phyloP scores from a whole-genome alignment of 306 rosid genomes.

The Glycine latifolia region DNA sequence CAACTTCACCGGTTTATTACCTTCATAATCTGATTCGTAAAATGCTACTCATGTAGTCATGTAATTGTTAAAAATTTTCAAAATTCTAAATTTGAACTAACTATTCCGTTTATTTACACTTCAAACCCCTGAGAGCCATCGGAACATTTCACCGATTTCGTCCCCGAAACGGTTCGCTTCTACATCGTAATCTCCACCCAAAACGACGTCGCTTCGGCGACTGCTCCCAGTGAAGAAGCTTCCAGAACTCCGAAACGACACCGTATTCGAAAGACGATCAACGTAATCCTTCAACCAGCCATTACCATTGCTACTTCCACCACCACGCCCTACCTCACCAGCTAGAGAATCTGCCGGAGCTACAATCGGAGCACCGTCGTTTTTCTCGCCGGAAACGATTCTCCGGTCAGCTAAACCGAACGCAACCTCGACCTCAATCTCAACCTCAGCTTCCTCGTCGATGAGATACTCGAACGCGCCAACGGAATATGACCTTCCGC shows the following conservation, averaged over 20 bases:
- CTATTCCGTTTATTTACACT: constrained; percentile 45
- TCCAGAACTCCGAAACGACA: constrained; percentile 79
- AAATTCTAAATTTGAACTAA: constrained; percentile 9
- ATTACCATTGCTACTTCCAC: background rate
- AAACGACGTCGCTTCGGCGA: constrained; percentile 63
- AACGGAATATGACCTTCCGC: constrained; percentile 66
- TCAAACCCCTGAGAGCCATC: constrained; percentile 86
- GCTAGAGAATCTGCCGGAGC: constrained; percentile 41
- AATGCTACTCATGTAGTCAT: background rate
- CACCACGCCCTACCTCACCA: constrained; percentile 56
- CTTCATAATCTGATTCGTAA: background rate
- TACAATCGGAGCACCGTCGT: constrained; percentile 43
- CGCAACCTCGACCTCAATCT: constrained; percentile 55
- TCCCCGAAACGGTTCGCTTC: constrained; percentile 68
- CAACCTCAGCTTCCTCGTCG: constrained; percentile 65
- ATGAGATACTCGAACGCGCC: constrained; percentile 81
- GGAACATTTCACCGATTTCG: constrained; percentile 78
- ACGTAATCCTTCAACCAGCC: constrained; percentile 83
- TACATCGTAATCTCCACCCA: constrained; percentile 56
- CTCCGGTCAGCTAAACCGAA: constrained; percentile 50
- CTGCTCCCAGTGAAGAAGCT: constrained; percentile 81
- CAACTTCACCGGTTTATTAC: background rate
- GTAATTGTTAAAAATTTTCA: background rate
- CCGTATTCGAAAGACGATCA: constrained; percentile 64
- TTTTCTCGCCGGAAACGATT: constrained; percentile 58